Evolutionary conservation across 1,284 basidiomycete species (phyloP), one percentile per base, ranked within the genome.

Genomic region (Meripilus lineatus): DNA sequence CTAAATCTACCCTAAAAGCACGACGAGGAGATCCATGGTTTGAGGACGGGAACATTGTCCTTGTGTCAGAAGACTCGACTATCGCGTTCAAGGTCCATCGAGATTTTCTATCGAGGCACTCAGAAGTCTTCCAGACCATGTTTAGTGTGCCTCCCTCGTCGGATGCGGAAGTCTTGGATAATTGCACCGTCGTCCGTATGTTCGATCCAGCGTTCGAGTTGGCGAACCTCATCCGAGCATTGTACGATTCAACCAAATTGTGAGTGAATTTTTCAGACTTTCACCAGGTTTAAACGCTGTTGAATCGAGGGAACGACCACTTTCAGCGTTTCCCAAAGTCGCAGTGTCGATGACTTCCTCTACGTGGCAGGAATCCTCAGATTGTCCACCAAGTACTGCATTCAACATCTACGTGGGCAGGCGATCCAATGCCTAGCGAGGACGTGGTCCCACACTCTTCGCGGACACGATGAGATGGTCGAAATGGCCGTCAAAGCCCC

Each of bases 71-170:
- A 23, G 67, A 69, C 42, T 52, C 59, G 6, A 58, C 61, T 5
- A 68, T 70, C 38, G 71, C 70, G 3, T 80, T 78, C 64, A 74
- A 70, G 33, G 66, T 81, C 4, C 78, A 81, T 55, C 70, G 75
- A 22, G 75, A 77, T 25, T 68, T 81, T 35, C 67, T 83, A 49
- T 69, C 72, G 1, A 65, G 78, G 30, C 76, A 80, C 53, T 81
- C 79, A 14, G 77, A 79, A 51, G 62, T 81, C 33, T 81, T 83
- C 54, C 65, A 69, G 42, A 68, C 72, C 26, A 79, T 81, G 76
- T 73, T 81, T 50, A 65, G 70, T 26, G 55, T 81, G 14, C 74
- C 77, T 5, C 69, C 73, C 0, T 47, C 47, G 8, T 30, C 55
- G 4, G 59, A 63, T 6, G 50, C 57, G 17, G 69, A 73, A 42